Evolutionary conservation across 345 rosid species (phyloP).

Genomic region (Citrus medica): DNA sequence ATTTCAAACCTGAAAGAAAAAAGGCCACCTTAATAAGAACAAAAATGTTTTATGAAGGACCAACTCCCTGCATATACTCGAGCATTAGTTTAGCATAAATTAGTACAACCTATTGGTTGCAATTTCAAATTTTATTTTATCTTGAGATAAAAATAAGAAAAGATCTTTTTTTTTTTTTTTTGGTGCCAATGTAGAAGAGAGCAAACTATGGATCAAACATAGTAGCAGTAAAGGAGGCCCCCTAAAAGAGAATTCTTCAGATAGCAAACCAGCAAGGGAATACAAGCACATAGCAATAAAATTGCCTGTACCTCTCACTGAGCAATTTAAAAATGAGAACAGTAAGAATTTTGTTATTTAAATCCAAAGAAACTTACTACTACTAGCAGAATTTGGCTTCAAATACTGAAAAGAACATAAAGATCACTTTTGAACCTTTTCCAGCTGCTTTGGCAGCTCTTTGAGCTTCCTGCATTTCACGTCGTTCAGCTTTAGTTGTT

Average conservation of each 20-base stretch:
- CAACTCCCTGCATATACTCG: not conserved
- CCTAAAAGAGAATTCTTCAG: not conserved
- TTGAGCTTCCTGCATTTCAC: slow-evolving; percentile 67
- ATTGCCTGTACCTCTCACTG: not conserved
- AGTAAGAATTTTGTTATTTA: not conserved
- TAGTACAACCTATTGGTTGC: not conserved
- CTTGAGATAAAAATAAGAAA: not conserved
- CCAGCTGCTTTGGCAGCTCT: slow-evolving; percentile 60
- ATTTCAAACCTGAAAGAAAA: no score
- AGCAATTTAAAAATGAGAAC: not conserved
- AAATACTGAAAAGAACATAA: not conserved
- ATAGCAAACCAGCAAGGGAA: not conserved
- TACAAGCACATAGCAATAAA: not conserved
- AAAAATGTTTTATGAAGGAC: not conserved
- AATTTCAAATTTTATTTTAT: not conserved
- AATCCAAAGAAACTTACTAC: not conserved
- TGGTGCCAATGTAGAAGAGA: not conserved
- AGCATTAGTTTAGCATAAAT: not conserved
- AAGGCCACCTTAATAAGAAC: no score
- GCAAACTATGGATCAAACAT: not conserved
- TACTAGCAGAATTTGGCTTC: not conserved
- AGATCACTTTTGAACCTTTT: slow-evolving; percentile 32
- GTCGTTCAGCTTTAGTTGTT: slow-evolving; percentile 69
- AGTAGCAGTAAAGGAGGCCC: not conserved
- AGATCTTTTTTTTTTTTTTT: not conserved